phyloP scores from a whole-genome alignment of 108 stramenopile genomes.

The Pseudonitzschia pungens region DNA sequence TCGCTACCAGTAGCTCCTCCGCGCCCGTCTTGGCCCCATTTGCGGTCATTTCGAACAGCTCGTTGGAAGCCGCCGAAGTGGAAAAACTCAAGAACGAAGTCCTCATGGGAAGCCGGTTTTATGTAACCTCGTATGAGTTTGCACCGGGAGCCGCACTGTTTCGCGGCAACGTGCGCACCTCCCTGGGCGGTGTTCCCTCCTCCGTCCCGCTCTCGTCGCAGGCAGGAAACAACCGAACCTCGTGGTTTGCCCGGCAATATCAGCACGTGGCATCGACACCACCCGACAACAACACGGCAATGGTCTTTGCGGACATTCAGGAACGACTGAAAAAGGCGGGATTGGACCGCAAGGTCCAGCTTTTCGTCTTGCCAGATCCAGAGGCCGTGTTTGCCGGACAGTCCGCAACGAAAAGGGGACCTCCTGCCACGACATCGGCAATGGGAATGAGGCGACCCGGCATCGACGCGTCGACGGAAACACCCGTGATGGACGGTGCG shows the following conservation, averaged over 20 bases:
- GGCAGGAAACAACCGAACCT: not conserved
- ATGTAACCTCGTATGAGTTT: constrained; percentile 57
- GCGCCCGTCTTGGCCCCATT: not conserved
- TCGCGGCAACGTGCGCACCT: constrained; percentile 50
- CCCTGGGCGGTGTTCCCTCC: not conserved
- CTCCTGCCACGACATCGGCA: not conserved
- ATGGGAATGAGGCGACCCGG: not conserved
- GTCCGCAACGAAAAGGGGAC: not conserved
- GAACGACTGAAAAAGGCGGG: constrained; percentile 37
- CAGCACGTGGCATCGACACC: not conserved
- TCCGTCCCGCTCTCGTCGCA: not conserved
- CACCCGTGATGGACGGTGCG: constrained; percentile 23
- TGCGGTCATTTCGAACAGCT: not conserved
- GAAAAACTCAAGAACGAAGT: constrained; percentile 56
- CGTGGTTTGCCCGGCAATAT: not conserved
- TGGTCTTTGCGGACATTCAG: constrained; percentile 51
- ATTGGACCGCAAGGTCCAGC: constrained; percentile 46
- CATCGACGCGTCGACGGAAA: not conserved
- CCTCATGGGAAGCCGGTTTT: constrained; percentile 49
- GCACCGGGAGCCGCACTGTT: constrained; percentile 64
- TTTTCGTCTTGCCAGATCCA: constrained; percentile 69
- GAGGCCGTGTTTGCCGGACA: constrained; percentile 38
- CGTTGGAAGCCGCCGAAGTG: constrained; percentile 33
- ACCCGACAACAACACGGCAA: constrained; percentile 17
- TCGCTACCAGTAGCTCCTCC: no score